phyloP scores from a whole-genome alignment of 148 eudicot genomes.

The Heliamphora exappendiculata region DNA sequence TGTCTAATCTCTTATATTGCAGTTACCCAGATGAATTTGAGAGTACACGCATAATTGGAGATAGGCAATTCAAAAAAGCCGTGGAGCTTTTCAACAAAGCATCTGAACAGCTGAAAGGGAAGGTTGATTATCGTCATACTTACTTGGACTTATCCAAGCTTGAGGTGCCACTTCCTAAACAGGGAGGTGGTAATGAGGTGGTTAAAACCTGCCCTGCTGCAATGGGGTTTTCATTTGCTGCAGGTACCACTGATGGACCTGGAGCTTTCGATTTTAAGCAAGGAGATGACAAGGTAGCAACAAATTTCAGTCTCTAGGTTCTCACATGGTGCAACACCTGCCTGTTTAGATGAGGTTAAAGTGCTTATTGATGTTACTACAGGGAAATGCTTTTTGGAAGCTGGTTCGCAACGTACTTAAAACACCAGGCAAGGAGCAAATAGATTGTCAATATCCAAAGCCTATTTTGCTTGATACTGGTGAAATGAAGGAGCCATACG shows the following conservation, averaged over 20 bases:
- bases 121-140: constrained; percentile 73
- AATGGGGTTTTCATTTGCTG: constrained; percentile 97
- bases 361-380: constrained; percentile 10
- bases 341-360: background rate
- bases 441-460: constrained; percentile 69
- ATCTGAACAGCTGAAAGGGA: constrained; percentile 69
- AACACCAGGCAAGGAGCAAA: constrained; percentile 63
- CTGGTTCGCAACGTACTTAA: constrained; percentile 66
- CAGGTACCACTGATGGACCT: constrained; percentile 98
- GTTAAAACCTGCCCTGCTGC: constrained; percentile 94
- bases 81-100: constrained; percentile 74
- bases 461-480: constrained; percentile 93
- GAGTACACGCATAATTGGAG: constrained; percentile 91
- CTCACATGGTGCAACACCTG: background rate
- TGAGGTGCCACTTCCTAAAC: constrained; percentile 52
- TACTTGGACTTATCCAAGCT: constrained; percentile 75
- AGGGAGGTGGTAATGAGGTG: constrained; percentile 46
- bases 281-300: constrained; percentile 72
- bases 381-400: constrained; percentile 95
- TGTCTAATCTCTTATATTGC: constrained; percentile 11
- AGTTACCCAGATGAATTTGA: constrained; percentile 97
- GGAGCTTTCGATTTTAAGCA: constrained; percentile 95
- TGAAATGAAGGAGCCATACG: constrained; percentile 89
- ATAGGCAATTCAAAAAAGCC: constrained; percentile 78
- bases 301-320: background rate